Evolutionary conservation across 1,284 basidiomycete species (phyloP), one percentile per base, ranked within the genome.

Genomic region (Meira nashicola): DNA sequence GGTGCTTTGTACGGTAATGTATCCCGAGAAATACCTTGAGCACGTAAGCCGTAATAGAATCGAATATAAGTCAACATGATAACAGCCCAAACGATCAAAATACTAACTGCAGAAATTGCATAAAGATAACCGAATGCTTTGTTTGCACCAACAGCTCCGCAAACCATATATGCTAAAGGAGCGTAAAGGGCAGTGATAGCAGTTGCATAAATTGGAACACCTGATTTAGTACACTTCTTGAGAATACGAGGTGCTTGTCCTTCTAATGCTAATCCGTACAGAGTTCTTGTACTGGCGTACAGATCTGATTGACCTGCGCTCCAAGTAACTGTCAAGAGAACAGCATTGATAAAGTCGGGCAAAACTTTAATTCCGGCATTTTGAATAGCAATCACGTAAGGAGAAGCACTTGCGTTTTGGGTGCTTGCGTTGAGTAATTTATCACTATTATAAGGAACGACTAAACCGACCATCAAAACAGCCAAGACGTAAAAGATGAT

Each of bases 301-400:
- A 93, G 77, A 70, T 91, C 87, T 65, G 87, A 88, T 41, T 86
- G 88, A 2, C 87, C 89, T 5, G 91, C 89, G 2, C 89, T 91
- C 84, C 88, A 89, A 1, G 91, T 90, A 1, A 89, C 89, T 25
- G 86, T 85, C 59, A 89, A 81, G 44, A 89, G 79, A 41, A 82
- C 81, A 37, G 91, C 90, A 76, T 94, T 94, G 80, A 92, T 89
- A 40, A 74, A 63, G 51, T 63, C 55, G 0, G 73, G 73, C 12
- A 74, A 46, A 9, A 81, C 83, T 65, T 84, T 73, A 43, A 79
- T 79, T 4, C 68, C 62, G 0, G 80, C 74, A 12, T 65, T 58
- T 37, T 76, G 65, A 68, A 81, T 64, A 43, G 75, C 73, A 87
- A 71, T 57, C 17, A 75, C 67, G 84, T 64, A 76, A 38, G 74